Percentiles rank a stretch among this genome's conserved stretches.
Conservation (phyloP, 805 yeast species). For the Priceomyces melissophilus region DNA sequence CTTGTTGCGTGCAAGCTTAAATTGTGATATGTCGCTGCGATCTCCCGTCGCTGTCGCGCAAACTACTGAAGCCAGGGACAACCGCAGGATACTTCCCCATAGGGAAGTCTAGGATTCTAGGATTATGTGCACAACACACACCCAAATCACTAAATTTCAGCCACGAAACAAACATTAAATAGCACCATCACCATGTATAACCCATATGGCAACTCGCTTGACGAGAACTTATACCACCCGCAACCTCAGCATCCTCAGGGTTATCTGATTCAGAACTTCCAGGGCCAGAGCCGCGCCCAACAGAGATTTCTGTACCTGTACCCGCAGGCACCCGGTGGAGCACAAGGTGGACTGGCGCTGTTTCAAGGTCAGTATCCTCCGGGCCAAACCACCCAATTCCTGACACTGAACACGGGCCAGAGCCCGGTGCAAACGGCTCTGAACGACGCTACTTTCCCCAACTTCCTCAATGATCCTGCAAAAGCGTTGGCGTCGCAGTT, state of each 20-base stretch:
- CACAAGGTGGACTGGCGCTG: conserved; percentile 6
- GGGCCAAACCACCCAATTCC: neutral
- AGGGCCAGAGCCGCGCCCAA: conserved; percentile 3
- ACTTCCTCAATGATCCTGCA: conserved; percentile 71
- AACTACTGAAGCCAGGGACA: no score
- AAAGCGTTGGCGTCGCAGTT: conserved; percentile 84
- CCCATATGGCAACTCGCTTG: conserved; percentile 32
- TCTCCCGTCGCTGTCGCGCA: no score
- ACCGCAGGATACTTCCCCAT: neutral
- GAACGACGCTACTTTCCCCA: conserved; percentile 12
- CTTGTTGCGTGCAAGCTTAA: no score
- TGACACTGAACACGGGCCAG: neutral
- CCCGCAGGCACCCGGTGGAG: conserved; percentile 24
- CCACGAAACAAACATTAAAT: neutral
- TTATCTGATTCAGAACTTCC: conserved; percentile 5
- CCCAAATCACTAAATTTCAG: neutral
- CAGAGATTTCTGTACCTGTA: neutral
- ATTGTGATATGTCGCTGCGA: no score
- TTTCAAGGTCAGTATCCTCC: conserved; percentile 1
- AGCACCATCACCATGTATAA: conserved; percentile 26
- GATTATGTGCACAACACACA: neutral
- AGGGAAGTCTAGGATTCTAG: neutral
- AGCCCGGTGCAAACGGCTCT: neutral
- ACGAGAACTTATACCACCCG: conserved; percentile 27
- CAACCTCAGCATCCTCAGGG: conserved; percentile 22